A percentile compares a stretch with the other conserved stretches of the same genome.
These are phyloP conservation scores for Panicum virgatum DNA, from an alignment of 202 grass and related monocot genomes.

Conservation along the genomic window DNA sequence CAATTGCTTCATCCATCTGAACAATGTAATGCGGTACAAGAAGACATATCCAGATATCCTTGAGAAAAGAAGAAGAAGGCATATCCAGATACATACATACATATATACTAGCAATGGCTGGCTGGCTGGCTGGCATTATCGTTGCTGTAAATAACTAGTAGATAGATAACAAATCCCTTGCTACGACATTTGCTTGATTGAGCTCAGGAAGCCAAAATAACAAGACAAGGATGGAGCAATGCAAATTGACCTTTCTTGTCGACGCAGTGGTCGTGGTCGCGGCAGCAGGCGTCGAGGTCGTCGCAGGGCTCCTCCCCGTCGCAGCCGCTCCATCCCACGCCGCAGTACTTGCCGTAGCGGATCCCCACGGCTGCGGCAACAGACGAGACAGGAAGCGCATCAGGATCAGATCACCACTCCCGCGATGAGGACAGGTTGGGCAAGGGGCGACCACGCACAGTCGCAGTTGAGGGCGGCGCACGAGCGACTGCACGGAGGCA, in stretches of 20 bases:
- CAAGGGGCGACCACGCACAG: constrained; percentile 30
- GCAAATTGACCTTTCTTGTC: constrained; percentile 62
- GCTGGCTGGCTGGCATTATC: no score
- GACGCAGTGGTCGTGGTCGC: constrained; percentile 70
- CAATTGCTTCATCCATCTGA: no score
- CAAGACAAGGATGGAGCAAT: no score
- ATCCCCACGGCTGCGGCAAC: constrained; percentile 62
- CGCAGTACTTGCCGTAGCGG: constrained; percentile 83
- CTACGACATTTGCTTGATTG: no score
- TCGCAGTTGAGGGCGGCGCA: constrained; percentile 78
- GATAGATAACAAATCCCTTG: no score
- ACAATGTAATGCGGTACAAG: no score
- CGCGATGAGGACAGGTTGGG: neutral
- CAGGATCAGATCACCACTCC: neutral
- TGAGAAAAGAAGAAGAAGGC: no score
- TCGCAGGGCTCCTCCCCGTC: constrained; percentile 86
- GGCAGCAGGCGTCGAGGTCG: constrained; percentile 89
- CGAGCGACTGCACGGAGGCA: constrained; percentile 62
- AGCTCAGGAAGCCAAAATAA: no score
- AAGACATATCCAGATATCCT: no score
- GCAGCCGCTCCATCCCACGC: constrained; percentile 78
- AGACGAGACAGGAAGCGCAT: neutral
- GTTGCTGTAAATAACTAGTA: no score
- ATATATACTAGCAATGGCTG: no score
- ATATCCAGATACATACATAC: no score